These are phyloP conservation scores for Colletotrichum sp. DNA, from an alignment of 2,329 filamentous ascomycete genomes.

Conservation along the genomic window DNA sequence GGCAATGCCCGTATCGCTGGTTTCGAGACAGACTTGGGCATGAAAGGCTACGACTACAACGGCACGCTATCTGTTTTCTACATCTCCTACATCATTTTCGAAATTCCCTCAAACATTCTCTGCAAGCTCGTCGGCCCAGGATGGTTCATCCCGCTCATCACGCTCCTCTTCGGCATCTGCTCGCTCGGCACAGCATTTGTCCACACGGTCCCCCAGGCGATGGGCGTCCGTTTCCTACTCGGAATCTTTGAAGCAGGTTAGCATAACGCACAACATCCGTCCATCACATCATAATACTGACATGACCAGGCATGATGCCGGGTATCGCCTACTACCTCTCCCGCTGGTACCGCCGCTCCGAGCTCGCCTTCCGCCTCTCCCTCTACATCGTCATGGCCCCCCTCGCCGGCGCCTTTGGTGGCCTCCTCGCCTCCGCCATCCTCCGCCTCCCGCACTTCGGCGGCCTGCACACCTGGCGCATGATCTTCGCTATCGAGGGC, in stretches of 20 bases:
- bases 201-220: conserved; percentile 47
- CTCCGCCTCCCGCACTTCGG: conserved; percentile 64
- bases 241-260: conserved; percentile 66
- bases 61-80: conserved; percentile 66
- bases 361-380: conserved; percentile 67
- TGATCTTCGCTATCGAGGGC: conserved; percentile 77
- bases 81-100: conserved; percentile 68
- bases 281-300: neutral
- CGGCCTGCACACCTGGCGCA: conserved; percentile 63
- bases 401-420: conserved; percentile 71
- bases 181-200: conserved; percentile 69
- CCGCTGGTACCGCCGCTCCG: conserved; percentile 67
- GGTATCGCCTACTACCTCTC: conserved; percentile 71
- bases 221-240: conserved; percentile 64
- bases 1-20: conserved; percentile 66
- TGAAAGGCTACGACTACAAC: conserved; percentile 67
- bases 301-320: conserved; percentile 42
- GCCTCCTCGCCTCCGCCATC: conserved; percentile 67
- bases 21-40: conserved; percentile 57
- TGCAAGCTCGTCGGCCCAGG: conserved; percentile 71
- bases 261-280: conserved; percentile 38
- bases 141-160: conserved; percentile 65
- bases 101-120: conserved; percentile 66
- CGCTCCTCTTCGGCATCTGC: conserved; percentile 62
- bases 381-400: conserved; percentile 71